phyloP scores from a whole-genome alignment of 2,329 filamentous ascomycete genomes.

The Colletotrichum theobromicola region DNA sequence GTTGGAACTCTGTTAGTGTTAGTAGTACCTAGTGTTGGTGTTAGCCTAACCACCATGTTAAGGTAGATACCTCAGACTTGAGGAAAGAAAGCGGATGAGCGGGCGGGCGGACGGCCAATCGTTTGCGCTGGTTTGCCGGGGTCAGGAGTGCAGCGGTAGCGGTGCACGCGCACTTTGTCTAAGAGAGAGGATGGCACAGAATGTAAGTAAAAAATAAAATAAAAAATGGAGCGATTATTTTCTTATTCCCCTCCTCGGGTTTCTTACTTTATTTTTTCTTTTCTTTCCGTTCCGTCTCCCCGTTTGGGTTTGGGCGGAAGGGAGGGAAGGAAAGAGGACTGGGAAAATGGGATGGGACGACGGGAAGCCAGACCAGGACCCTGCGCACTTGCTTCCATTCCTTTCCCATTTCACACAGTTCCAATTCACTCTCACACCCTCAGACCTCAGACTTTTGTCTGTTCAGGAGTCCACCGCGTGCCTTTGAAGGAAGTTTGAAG shows the following conservation, averaged over 20 bases:
- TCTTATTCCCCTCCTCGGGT: not conserved
- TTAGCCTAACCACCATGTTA: not conserved
- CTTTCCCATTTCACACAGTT: not conserved
- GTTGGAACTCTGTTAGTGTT: not conserved
- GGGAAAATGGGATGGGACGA: slow-evolving; percentile 6
- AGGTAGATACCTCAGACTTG: no score
- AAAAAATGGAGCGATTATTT: not conserved
- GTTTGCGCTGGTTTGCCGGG: not conserved
- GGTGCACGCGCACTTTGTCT: not conserved
- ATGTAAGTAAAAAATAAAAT: not conserved
- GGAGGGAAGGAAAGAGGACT: not conserved
- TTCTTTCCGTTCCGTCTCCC: not conserved
- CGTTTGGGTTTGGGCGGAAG: not conserved
- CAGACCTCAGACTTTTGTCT: not conserved
- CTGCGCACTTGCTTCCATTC: not conserved
- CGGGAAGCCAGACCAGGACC: not conserved
- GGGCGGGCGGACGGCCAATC: not conserved
- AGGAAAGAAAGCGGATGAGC: not conserved
- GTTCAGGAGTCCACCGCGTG: not conserved
- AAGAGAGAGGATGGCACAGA: not conserved
- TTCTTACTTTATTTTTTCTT: not conserved
- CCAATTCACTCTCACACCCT: not conserved
- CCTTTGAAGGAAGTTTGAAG: not conserved
- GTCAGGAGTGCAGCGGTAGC: not conserved
- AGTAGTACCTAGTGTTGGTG: not conserved